Evolutionary conservation across 2,329 filamentous ascomycete species (phyloP), one percentile per base, ranked within the genome.

Genomic region (Dendrostoma leiphaemia): DNA sequence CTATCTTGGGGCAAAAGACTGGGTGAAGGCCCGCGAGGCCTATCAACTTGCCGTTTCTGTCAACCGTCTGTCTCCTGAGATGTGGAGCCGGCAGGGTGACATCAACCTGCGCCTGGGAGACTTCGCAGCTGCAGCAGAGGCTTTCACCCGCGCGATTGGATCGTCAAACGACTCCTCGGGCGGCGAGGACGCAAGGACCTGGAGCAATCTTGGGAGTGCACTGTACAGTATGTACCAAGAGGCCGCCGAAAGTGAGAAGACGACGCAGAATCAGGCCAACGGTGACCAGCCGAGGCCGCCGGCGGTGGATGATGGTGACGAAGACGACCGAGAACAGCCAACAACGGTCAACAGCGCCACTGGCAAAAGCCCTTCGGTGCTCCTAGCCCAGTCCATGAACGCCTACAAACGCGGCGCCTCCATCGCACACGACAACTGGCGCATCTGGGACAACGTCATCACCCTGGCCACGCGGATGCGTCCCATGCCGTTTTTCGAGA

Each of bases 381-480:
- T 90, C 50, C 80, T 91, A 2, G 75, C 80, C 0, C 90, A 96
- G 66, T 86, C 94, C 0, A 81, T 99, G 1, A 77, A 82, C 6
- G 93, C 94, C 0, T 90, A 96, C 70, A 94, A 96, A 67, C 88
- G 89, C 59, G 94, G 92, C 9, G 91, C 92, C 0, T 81, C 83
- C 4, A 82, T 96, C 23, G 91, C 95, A 48, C 82, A 90, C 69
- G 86, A 91, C 63, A 93, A 93, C 72, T 90, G 88, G 81, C 86
- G 90, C 62, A 97, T 99, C 69, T 97, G 93, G 93, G 90, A 96
- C 67, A 99, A 99, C 64, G 88, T 97, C 15, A 82, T 99, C 54
- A 94, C 91, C 0, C 86, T 97, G 21, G 88, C 90, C 0, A 84
- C 89, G 0, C 89, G 90, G 2, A 81, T 94, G 26, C 80, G 79